Evolutionary conservation across 2,329 filamentous ascomycete species (phyloP).

Genomic region (Helminthosporium solani): DNA sequence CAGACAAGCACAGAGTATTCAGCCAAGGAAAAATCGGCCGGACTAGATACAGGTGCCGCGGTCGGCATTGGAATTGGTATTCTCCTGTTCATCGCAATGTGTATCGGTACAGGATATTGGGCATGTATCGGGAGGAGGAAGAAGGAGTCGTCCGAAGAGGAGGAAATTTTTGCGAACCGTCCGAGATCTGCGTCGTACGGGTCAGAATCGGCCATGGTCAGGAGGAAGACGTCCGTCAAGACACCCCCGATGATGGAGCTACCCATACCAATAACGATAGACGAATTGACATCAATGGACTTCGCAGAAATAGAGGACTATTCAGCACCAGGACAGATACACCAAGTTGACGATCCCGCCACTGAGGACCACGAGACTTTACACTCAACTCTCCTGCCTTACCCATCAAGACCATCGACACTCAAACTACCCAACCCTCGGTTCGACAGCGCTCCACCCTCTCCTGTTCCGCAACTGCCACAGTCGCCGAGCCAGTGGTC

Average conservation of each 20-base stretch:
- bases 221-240: neutral
- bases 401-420: neutral
- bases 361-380: neutral
- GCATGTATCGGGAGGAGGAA: conserved; percentile 21
- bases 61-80: conserved; percentile 32
- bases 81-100: conserved; percentile 19
- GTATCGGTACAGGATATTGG: conserved; percentile 25
- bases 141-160: neutral
- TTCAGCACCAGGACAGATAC: too few relatives aligned
- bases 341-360: neutral
- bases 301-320: too few relatives aligned
- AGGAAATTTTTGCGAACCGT: conserved; percentile 2
- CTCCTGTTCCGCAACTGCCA: neutral
- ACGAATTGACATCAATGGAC: neutral
- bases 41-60: conserved; percentile 21
- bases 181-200: neutral
- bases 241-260: neutral
- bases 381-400: neutral
- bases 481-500: neutral
- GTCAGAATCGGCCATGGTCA: conserved; percentile 1
- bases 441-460: neutral
- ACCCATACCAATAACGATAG: neutral
- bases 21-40: conserved; percentile 1
- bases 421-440: neutral
- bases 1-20: too few relatives aligned